Base-by-base conservation (phyloP, 1,139 yeast genomes). In the Chernovozyma aurita region DNA sequence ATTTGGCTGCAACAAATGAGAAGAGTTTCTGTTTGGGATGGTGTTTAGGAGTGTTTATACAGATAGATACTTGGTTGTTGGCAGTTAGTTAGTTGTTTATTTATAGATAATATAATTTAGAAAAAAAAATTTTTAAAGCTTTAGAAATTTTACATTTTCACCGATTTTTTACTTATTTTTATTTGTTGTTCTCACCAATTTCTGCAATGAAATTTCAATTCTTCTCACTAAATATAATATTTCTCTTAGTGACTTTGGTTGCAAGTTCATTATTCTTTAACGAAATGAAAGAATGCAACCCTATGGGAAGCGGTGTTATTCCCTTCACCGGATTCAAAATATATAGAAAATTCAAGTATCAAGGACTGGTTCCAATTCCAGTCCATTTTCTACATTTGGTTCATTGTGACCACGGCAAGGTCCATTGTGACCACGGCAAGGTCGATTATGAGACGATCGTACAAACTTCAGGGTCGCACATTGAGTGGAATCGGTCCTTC, bases 301-400 rank as follows among this genome's bases (percentile, higher is more conserved):
- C 73, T 1, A 36, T 42, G 12, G 47, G 49, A 13, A 45, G 47
- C 24, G 45, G 53, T n/a, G 13, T 53, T n/a, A 20, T 63, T 5
- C 70, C 75, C 0, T 81, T 74, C 44, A 68, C 82, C 0, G 90
- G 90, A 1, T 77, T 79, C 50, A 73, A 76, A 41, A 59, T 81
- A 3, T 71, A 72, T 35, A 63, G 82, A 31, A 71, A 73, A 27
- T 75, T 73, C 44, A 70, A 67, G 25, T 48, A 77, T 24, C 59
- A 64, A 30, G 61, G 70, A 3, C 44, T 61, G 4, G 51, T 57
- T 5, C 70, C 71, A 1, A 66, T 67, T 1, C 53, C 73, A 22
- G 58, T 67, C 38, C 79, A 71, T 42, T 70, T 67, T 42, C 53
- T 80, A 8, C 57, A 73, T 1, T 48, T 82, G 13, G 63, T 74